Conservation (phyloP, 257 asterid genomes). For the Plantago elongata region DNA sequence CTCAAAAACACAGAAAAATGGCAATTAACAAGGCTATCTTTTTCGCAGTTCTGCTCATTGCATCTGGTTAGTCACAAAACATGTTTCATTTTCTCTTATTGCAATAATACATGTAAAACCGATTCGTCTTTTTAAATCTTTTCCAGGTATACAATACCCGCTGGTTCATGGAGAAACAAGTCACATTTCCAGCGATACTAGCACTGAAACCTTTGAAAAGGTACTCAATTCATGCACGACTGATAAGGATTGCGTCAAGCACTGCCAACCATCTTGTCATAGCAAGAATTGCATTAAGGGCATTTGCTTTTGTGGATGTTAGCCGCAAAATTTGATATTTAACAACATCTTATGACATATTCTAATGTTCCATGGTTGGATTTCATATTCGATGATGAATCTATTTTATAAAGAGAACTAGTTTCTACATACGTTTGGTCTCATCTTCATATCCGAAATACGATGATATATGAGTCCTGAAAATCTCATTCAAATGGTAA, state of each 20-base stretch:
- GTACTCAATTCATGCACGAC: background rate
- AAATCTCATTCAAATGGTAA: too few relatives aligned
- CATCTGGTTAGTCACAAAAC: background rate
- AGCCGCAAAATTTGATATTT: background rate
- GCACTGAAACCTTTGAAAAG: background rate
- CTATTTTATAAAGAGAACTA: too few relatives aligned
- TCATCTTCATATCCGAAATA: too few relatives aligned
- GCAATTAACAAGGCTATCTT: background rate
- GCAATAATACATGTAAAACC: too few relatives aligned
- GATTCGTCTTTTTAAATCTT: background rate
- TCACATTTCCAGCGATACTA: background rate
- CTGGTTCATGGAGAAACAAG: background rate
- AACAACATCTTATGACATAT: too few relatives aligned
- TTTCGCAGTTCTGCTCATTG: background rate
- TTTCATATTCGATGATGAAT: too few relatives aligned
- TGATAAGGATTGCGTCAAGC: conserved; percentile 10
- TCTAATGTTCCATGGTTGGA: too few relatives aligned
- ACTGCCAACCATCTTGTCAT: background rate
- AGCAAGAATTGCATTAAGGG: conserved; percentile 2
- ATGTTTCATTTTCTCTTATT: background rate
- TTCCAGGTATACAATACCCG: conserved; percentile 9
- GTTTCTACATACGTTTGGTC: too few relatives aligned
- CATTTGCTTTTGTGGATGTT: conserved; percentile 9
- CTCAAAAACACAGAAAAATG: background rate
- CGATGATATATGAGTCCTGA: too few relatives aligned